Evolutionary conservation across 2,329 filamentous ascomycete species (phyloP).

Genomic region (Paracorniculantispora psalliotae): DNA sequence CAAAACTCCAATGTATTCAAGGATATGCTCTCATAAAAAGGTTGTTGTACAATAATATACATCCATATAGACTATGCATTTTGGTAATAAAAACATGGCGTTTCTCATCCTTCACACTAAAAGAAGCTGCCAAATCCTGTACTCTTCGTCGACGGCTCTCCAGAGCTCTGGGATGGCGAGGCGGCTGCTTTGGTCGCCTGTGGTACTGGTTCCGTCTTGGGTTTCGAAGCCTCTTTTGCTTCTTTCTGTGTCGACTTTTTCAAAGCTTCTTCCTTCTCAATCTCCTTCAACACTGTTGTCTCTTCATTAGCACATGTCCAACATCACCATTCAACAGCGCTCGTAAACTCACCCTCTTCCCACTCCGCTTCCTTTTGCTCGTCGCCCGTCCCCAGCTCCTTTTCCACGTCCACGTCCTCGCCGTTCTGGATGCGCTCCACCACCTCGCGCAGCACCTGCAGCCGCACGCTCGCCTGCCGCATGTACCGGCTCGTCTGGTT

Average conservation of each 20-base stretch:
- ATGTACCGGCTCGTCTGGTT: constrained; percentile 69
- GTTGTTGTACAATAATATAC: constrained; percentile 18
- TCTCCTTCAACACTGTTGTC: constrained; percentile 57
- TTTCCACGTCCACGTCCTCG: constrained; percentile 80
- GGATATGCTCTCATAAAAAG: constrained; percentile 53
- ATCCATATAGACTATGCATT: constrained; percentile 14
- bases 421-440: constrained; percentile 65
- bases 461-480: constrained; percentile 73
- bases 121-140: constrained; percentile 44
- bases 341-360: constrained; percentile 71
- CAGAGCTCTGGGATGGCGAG: constrained; percentile 17
- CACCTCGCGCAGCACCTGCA: constrained; percentile 70
- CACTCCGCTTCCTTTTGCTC: constrained; percentile 72
- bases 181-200: constrained; percentile 18
- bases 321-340: no score
- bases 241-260: constrained; percentile 29
- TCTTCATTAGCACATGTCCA: constrained; percentile 15
- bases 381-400: constrained; percentile 73
- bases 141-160: constrained; percentile 19
- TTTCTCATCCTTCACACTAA: constrained; percentile 27
- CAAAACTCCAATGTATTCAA: constrained; percentile 42
- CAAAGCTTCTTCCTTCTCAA: constrained; percentile 57
- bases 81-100: constrained; percentile 7
- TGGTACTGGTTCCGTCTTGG: constrained; percentile 11
- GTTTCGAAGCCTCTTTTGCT: constrained; percentile 19